These are phyloP conservation scores for Cercospora berteroae DNA, from an alignment of 2,329 filamentous ascomycete genomes.

Conservation along the genomic window DNA sequence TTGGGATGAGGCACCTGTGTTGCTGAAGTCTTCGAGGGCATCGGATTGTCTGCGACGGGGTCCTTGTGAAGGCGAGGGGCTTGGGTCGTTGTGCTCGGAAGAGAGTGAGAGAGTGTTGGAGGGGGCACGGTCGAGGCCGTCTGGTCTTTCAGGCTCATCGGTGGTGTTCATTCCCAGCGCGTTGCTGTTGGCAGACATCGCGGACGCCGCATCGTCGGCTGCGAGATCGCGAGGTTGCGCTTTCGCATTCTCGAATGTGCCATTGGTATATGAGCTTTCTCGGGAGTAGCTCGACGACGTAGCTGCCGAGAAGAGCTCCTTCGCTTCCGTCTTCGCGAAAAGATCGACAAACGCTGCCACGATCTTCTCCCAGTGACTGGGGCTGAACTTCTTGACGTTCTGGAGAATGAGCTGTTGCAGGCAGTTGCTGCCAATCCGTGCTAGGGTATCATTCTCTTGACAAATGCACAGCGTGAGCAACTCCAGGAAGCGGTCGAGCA, in stretches of 20 bases:
- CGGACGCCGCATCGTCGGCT: slow-evolving; percentile 21
- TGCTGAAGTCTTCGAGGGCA: slow-evolving; percentile 78
- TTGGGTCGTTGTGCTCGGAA: slow-evolving; percentile 15
- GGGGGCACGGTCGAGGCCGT: slow-evolving; percentile 15
- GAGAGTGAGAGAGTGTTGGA: slow-evolving; percentile 23
- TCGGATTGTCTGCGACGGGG: slow-evolving; percentile 32
- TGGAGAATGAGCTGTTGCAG: slow-evolving; percentile 94
- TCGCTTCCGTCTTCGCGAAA: slow-evolving; percentile 90
- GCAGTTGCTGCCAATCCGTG: slow-evolving; percentile 96
- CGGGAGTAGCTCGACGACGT: slow-evolving; percentile 42
- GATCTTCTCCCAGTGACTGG: slow-evolving; percentile 88
- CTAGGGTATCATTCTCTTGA: slow-evolving; percentile 98
- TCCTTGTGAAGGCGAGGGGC: slow-evolving; percentile 20
- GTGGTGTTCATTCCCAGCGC: slow-evolving; percentile 46
- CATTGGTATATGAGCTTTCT: slow-evolving; percentile 28
- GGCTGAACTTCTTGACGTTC: slow-evolving; percentile 87
- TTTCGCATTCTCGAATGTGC: slow-evolving; percentile 21
- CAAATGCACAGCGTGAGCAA: slow-evolving; percentile 94
- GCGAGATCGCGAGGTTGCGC: slow-evolving; percentile 12
- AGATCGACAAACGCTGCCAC: slow-evolving; percentile 94
- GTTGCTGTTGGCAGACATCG: slow-evolving; percentile 33
- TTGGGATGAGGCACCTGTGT: slow-evolving; percentile 50
- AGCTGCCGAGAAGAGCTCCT: slow-evolving; percentile 89
- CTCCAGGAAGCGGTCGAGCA: slow-evolving; percentile 96
- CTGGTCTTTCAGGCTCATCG: slow-evolving; percentile 22